phyloP scores from a whole-genome alignment of 1,139 yeast genomes.

The Protomyces inundatus region DNA sequence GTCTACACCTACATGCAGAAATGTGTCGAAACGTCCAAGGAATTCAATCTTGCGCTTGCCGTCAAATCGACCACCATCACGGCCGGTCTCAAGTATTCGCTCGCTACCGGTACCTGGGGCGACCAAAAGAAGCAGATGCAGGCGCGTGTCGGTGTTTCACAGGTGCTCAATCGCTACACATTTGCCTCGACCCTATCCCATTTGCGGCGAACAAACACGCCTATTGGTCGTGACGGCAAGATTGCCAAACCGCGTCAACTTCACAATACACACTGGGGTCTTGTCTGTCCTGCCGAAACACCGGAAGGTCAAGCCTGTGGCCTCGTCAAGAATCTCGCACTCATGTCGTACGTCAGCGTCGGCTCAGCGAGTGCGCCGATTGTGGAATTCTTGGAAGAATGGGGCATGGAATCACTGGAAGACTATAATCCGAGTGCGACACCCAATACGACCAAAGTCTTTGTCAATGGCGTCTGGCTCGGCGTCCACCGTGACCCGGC shows the following conservation, averaged over 20 bases:
- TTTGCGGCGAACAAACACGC: constrained; percentile 97
- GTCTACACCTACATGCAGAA: constrained; percentile 97
- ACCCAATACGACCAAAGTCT: constrained; percentile 87
- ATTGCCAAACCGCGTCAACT: constrained; percentile 97
- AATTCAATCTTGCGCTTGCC: constrained; percentile 90
- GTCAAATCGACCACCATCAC: constrained; percentile 96
- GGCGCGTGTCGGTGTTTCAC: constrained; percentile 98
- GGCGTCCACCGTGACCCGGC: constrained; percentile 98
- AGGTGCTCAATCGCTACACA: constrained; percentile 94
- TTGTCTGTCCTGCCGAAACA: constrained; percentile 98
- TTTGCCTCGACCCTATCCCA: constrained; percentile 96
- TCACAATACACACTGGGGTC: constrained; percentile 99
- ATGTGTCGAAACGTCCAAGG: constrained; percentile 96
- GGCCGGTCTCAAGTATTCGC: constrained; percentile 91
- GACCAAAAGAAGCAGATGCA: constrained; percentile 99
- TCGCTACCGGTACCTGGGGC: constrained; percentile 99
- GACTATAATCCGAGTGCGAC: constrained; percentile 91
- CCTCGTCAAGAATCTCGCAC: constrained; percentile 85
- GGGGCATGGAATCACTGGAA: constrained; percentile 98
- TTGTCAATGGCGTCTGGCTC: constrained; percentile 98
- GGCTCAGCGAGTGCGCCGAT: constrained; percentile 97
- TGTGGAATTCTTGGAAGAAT: constrained; percentile 86
- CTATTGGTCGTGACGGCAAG: constrained; percentile 98
- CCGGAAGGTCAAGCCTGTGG: constrained; percentile 99
- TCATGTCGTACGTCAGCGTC: constrained; percentile 96